These are phyloP conservation scores for Schwanniomyces etchellsii DNA, from an alignment of 1,139 yeast species.

Conservation along the genomic window DNA sequence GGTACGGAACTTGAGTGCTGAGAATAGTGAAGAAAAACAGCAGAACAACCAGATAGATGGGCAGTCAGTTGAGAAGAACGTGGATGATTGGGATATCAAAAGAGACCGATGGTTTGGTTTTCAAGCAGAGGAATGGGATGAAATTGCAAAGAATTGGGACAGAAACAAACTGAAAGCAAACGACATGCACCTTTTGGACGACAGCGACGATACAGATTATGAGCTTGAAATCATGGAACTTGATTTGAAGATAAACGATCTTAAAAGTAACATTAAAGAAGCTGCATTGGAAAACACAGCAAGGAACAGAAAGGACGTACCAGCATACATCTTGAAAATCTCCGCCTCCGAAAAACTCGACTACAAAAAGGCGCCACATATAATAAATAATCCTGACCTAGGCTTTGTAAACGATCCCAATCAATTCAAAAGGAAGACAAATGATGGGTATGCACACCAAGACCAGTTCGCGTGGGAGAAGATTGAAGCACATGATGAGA, in stretches of 20 bases:
- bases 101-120: slow-evolving; percentile 80
- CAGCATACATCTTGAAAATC: slow-evolving; percentile 41
- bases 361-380: slow-evolving; percentile 56
- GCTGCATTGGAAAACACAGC: slow-evolving; percentile 33
- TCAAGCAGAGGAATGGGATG: slow-evolving; percentile 53
- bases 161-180: slow-evolving; percentile 9
- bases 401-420: slow-evolving; percentile 46
- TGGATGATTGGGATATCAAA: slow-evolving; percentile 56
- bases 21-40: slow-evolving; percentile 18
- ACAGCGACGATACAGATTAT: slow-evolving; percentile 44
- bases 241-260: slow-evolving; percentile 26
- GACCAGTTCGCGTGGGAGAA: slow-evolving; percentile 52
- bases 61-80: too few relatives aligned
- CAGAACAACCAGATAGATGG: slow-evolving; percentile 9
- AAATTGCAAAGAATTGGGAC: slow-evolving; percentile 45
- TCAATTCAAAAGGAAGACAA: slow-evolving; percentile 47
- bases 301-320: slow-evolving; percentile 50
- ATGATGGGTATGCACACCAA: slow-evolving; percentile 46
- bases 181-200: slow-evolving; percentile 13
- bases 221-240: slow-evolving; percentile 45
- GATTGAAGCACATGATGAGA: slow-evolving; percentile 14
- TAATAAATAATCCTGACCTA: slow-evolving; percentile 38
- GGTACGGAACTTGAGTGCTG: slow-evolving; percentile 19
- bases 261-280: slow-evolving; percentile 24
- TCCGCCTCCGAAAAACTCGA: slow-evolving; percentile 23